A percentile compares a stretch with the other conserved stretches of the same genome.
These are phyloP conservation scores for Taphrina pruni DNA, from an alignment of 1,139 yeast species.

Conservation along the genomic window DNA sequence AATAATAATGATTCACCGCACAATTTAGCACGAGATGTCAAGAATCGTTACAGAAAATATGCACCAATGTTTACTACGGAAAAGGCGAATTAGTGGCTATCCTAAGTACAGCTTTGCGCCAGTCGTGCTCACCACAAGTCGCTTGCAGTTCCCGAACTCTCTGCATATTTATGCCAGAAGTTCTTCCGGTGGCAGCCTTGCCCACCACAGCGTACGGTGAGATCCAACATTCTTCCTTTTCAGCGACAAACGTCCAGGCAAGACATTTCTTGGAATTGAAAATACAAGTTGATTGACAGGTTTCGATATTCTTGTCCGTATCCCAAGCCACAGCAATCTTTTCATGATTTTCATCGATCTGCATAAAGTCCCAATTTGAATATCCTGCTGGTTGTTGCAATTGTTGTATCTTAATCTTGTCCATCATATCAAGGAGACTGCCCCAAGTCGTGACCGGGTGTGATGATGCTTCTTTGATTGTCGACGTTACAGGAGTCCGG, in stretches of 20 bases:
- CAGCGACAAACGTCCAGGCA: conserved; percentile 28
- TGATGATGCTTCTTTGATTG: too few species aligned
- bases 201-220: conserved; percentile 18
- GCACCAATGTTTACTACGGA: neutral
- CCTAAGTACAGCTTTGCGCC: conserved; percentile 9
- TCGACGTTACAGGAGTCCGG: neutral
- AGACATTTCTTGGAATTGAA: neutral
- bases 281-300: conserved; percentile 20
- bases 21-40: too few species aligned
- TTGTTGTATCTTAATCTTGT: neutral
- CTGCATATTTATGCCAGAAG: conserved; percentile 24
- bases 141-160: neutral
- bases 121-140: conserved; percentile 8
- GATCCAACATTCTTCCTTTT: conserved; percentile 23
- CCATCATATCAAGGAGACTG: conserved; percentile 6
- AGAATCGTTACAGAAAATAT: neutral
- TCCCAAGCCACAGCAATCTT: conserved; percentile 11
- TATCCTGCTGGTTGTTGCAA: neutral
- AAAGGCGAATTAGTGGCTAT: neutral
- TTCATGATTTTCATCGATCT: conserved; percentile 1
- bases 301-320: conserved; percentile 4
- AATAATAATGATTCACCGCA: too few species aligned
- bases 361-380: conserved; percentile 24
- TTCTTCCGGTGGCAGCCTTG: neutral
- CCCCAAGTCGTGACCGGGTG: conserved; percentile 15